Evolutionary conservation across 2,329 filamentous ascomycete species (phyloP).

Genomic region (Aspergillus sp.): DNA sequence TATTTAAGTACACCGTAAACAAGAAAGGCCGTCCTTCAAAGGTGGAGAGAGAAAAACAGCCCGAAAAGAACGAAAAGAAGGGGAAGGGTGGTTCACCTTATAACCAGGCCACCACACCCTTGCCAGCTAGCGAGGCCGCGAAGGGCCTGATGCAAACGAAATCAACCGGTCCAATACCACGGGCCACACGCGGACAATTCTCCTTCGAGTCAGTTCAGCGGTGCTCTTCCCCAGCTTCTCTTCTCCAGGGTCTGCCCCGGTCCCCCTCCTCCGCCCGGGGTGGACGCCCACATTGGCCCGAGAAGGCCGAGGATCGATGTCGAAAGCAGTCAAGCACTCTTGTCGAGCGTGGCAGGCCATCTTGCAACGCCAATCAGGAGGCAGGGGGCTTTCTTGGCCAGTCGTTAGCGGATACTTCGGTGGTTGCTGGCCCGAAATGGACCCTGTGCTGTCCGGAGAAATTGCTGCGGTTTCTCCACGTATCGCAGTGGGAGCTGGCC

Average conservation of each 20-base stretch:
- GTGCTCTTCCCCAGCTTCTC: background rate
- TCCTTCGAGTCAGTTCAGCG: background rate
- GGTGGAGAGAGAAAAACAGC: background rate
- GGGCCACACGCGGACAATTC: background rate
- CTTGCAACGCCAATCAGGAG: background rate
- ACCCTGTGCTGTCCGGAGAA: constrained; percentile 1
- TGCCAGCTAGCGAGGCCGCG: background rate
- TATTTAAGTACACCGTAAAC: background rate
- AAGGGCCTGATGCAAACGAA: background rate
- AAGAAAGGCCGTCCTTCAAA: background rate
- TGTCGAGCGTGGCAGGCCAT: background rate
- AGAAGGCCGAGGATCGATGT: background rate
- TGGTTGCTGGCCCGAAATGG: constrained; percentile 17
- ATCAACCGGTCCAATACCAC: background rate
- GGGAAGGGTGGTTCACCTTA: background rate
- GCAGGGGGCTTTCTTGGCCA: background rate
- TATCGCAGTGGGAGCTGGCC: constrained; percentile 5
- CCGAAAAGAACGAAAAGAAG: background rate
- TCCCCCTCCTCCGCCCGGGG: constrained; percentile 3
- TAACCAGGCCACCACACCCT: background rate
- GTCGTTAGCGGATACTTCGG: background rate
- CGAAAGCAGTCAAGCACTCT: constrained; percentile 4
- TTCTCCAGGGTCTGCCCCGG: constrained; percentile 2
- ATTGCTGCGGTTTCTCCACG: constrained; percentile 14
- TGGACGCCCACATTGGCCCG: constrained; percentile 1